Conservation (phyloP, 2,329 filamentous ascomycete genomes). For the Macroventuria anomochaeta region DNA sequence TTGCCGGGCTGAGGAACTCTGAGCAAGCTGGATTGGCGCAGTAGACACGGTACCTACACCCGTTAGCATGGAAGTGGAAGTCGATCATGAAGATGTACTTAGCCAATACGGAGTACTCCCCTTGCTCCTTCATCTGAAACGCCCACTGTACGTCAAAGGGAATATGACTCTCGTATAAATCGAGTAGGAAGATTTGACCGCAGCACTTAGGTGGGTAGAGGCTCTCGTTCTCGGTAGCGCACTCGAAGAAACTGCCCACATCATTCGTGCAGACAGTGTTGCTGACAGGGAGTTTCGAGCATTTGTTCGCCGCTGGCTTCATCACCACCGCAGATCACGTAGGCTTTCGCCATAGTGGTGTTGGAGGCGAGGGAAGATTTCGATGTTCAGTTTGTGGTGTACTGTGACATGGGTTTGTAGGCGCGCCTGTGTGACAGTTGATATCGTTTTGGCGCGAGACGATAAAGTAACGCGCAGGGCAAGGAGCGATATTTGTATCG, state of each 20-base stretch:
- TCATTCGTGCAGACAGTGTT: constrained; percentile 36
- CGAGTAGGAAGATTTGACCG: constrained; percentile 28
- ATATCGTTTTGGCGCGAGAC: neutral
- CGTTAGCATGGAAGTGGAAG: constrained; percentile 3
- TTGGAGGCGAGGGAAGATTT: neutral
- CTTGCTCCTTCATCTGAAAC: constrained; percentile 34
- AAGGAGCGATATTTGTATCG: neutral
- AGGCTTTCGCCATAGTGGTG: constrained; percentile 22
- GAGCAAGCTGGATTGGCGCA: constrained; percentile 32
- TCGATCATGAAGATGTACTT: constrained; percentile 28
- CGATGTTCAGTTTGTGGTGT: neutral
- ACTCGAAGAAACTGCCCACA: constrained; percentile 30
- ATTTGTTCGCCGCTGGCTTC: constrained; percentile 26
- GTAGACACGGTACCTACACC: constrained; percentile 35
- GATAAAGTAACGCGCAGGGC: neutral
- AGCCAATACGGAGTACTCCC: constrained; percentile 37
- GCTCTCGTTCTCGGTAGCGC: constrained; percentile 36
- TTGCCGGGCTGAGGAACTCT: constrained; percentile 31
- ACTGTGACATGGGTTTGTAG: neutral
- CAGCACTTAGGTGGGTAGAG: constrained; percentile 42
- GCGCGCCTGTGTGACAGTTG: neutral
- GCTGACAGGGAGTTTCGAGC: constrained; percentile 28
- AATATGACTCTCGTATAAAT: constrained; percentile 30
- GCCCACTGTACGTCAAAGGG: constrained; percentile 27
- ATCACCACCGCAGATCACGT: constrained; percentile 34